A percentile compares a stretch with the other conserved stretches of the same genome.
phyloP scores from a whole-genome alignment of 2,329 filamentous ascomycete species.

The Aspergillus flavus region DNA sequence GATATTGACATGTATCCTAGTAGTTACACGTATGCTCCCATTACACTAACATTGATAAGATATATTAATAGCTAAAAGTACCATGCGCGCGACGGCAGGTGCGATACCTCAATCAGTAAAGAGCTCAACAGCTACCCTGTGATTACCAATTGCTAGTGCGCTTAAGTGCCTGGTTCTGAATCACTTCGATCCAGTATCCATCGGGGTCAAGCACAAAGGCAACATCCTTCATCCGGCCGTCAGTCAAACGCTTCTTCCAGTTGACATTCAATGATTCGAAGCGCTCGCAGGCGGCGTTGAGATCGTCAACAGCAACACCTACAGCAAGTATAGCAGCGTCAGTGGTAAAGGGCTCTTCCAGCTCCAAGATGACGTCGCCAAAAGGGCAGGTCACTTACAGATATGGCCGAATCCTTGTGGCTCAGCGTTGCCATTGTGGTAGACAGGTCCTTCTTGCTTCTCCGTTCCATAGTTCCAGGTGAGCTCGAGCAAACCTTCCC shows the following conservation, averaged over 20 bases:
- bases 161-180: conserved; percentile 68
- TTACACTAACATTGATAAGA: neutral
- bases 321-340: conserved; percentile 11
- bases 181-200: conserved; percentile 73
- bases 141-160: conserved; percentile 44
- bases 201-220: conserved; percentile 91
- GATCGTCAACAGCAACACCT: conserved; percentile 80
- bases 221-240: conserved; percentile 88
- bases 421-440: conserved; percentile 89
- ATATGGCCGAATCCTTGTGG: conserved; percentile 96
- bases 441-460: conserved; percentile 77
- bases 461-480: conserved; percentile 81
- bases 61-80: neutral
- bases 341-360: neutral
- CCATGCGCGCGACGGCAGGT: neutral
- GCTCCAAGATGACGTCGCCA: neutral
- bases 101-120: conserved; percentile 1
- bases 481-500: conserved; percentile 85
- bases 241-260: conserved; percentile 95
- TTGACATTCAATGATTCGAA: conserved; percentile 80
- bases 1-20: neutral
- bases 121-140: neutral
- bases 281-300: conserved; percentile 83
- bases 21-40: neutral
- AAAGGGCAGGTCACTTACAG: conserved; percentile 57